phyloP scores from a whole-genome alignment of 2,329 filamentous ascomycete genomes.

The Zymoseptoria ardabiliae region DNA sequence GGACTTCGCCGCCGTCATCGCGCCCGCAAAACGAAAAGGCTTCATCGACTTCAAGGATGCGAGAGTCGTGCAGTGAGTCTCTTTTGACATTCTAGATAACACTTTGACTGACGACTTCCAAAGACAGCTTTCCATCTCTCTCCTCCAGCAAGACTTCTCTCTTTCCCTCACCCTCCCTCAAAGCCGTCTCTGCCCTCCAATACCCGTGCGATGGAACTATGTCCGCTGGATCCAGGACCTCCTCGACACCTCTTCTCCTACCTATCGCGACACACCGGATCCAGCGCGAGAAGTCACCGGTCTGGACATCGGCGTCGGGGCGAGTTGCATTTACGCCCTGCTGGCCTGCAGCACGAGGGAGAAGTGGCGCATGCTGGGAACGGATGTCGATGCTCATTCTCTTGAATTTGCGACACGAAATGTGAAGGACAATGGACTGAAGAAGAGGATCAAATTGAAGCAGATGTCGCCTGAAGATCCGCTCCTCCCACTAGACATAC shows the following conservation, averaged over 20 bases:
- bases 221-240: slow-evolving; percentile 81
- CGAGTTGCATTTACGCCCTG: slow-evolving; percentile 85
- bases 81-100: slow-evolving; percentile 49
- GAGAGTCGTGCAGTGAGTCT: slow-evolving; percentile 58
- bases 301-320: slow-evolving; percentile 63
- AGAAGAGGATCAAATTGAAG: slow-evolving; percentile 57
- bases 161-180: slow-evolving; percentile 63
- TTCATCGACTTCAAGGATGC: slow-evolving; percentile 78
- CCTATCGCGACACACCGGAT: slow-evolving; percentile 40
- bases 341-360: slow-evolving; percentile 63
- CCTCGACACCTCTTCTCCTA: slow-evolving; percentile 59
- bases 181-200: slow-evolving; percentile 79
- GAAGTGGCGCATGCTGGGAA: slow-evolving; percentile 50
- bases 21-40: slow-evolving; percentile 35
- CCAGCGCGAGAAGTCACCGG: slow-evolving; percentile 54
- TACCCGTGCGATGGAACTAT: slow-evolving; percentile 68
- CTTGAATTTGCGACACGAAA: slow-evolving; percentile 61
- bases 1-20: slow-evolving; percentile 50
- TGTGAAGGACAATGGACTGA: slow-evolving; percentile 57
- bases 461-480: slow-evolving; percentile 45
- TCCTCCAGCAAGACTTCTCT: slow-evolving; percentile 69
- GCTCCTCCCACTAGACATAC: slow-evolving; percentile 57
- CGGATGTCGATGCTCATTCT: slow-evolving; percentile 69
- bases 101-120: not conserved
- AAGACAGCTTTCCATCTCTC: slow-evolving; percentile 63